Conservation (phyloP, 148 eudicot species). For the Cornus kousa region DNA sequence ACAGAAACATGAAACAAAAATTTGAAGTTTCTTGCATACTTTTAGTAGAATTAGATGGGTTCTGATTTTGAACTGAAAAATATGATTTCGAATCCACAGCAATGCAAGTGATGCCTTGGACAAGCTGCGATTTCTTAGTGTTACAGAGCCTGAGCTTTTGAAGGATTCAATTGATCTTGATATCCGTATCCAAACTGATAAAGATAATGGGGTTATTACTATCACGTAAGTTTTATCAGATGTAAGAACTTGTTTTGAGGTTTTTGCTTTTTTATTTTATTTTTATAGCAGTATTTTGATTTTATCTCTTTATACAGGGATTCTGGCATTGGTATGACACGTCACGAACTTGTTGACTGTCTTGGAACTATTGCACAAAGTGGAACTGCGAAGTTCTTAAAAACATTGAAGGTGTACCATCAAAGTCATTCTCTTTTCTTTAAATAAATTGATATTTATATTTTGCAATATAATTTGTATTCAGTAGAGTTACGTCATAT, state of each 20-base stretch:
- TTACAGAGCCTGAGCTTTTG: constrained; percentile 66
- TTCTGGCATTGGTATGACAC: constrained; percentile 97
- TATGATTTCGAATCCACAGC: constrained; percentile 33
- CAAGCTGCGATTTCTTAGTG: constrained; percentile 93
- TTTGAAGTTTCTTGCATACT: neutral
- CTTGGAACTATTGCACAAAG: constrained; percentile 99
- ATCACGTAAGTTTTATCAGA: constrained; percentile 56
- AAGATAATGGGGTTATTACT: constrained; percentile 82
- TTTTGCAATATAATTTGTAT: neutral
- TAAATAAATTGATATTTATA: neutral
- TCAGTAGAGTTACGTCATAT: constrained; percentile 1
- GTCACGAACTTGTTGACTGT: constrained; percentile 86
- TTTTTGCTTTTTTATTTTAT: neutral
- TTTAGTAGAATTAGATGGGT: neutral
- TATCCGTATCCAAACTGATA: constrained; percentile 80
- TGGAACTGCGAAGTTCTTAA: constrained; percentile 97
- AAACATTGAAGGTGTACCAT: constrained; percentile 68
- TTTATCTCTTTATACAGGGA: constrained; percentile 48
- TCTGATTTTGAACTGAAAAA: neutral
- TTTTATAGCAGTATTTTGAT: neutral
- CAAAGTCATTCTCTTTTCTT: neutral
- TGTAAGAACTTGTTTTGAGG: neutral
- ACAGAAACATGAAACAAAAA: neutral
- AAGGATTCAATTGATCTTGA: constrained; percentile 78
- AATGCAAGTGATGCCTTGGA: constrained; percentile 99